Evolutionary conservation across 2,329 filamentous ascomycete genomes (phyloP).

Genomic region (Teratosphaeria gauchensis): DNA sequence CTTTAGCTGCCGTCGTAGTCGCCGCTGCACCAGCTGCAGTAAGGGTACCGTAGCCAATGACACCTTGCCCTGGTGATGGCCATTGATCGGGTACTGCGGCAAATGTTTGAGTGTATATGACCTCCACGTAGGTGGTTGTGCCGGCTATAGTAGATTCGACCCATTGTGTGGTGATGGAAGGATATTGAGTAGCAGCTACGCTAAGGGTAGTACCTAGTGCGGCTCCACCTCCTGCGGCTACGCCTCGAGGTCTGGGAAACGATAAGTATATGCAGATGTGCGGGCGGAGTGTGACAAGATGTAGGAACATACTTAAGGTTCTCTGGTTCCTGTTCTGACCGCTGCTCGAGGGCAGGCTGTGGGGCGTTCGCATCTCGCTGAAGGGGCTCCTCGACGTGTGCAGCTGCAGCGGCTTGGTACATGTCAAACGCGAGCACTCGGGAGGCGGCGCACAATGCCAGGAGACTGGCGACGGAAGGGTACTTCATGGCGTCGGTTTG

Average conservation of each 20-base stretch:
- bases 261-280: not conserved
- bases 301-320: not conserved
- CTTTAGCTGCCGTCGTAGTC: constrained; percentile 1
- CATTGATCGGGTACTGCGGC: constrained; percentile 19
- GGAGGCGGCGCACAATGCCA: not conserved
- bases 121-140: constrained; percentile 13
- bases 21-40: constrained; percentile 2
- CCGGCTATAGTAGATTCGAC: constrained; percentile 7
- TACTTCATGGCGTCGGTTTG: not conserved
- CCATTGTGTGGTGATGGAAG: constrained; percentile 18
- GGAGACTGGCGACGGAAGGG: not conserved
- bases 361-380: not conserved
- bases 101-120: constrained; percentile 25
- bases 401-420: not conserved
- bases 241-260: not conserved
- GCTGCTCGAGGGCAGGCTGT: not conserved
- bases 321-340: not conserved
- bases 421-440: not conserved
- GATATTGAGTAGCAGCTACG: constrained; percentile 4
- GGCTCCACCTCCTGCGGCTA: not conserved
- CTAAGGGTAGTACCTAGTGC: not conserved
- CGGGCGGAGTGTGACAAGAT: not conserved
- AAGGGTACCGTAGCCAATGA: constrained; percentile 21
- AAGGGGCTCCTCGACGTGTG: not conserved
- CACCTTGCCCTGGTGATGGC: constrained; percentile 14